A percentile compares a stretch with the other conserved stretches of the same genome.
Evolutionary conservation across 768 basidiomycete species (phyloP).

Genomic region (Leucosporidium scottii): DNA sequence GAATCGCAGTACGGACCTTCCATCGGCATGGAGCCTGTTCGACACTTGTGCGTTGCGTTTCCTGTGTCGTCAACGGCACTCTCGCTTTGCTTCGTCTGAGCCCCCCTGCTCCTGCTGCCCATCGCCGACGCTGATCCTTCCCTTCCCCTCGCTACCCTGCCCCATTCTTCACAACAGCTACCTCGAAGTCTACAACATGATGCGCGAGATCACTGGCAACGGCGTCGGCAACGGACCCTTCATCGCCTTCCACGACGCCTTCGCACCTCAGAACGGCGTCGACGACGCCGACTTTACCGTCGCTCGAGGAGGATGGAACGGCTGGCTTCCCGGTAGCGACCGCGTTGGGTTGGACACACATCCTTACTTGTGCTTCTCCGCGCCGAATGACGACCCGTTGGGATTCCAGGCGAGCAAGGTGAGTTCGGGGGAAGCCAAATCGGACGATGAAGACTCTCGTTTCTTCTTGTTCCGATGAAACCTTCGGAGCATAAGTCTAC

Average conservation of each 20-base stretch:
- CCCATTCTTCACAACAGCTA: constrained; percentile 39
- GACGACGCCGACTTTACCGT: constrained; percentile 45
- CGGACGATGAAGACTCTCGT: too few species aligned
- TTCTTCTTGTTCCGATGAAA: too few species aligned
- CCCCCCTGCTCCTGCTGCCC: neutral
- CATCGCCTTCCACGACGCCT: constrained; percentile 82
- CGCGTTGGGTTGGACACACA: constrained; percentile 75
- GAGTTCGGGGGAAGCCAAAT: too few species aligned
- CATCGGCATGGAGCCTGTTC: constrained; percentile 54
- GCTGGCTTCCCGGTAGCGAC: constrained; percentile 71
- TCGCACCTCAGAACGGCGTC: constrained; percentile 50
- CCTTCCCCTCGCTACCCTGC: neutral
- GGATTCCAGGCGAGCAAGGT: constrained; percentile 25
- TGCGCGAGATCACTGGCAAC: constrained; percentile 69
- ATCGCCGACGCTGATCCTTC: neutral
- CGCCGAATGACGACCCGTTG: constrained; percentile 57
- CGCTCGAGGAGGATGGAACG: constrained; percentile 51
- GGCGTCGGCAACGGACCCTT: constrained; percentile 79
- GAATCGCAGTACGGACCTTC: constrained; percentile 43
- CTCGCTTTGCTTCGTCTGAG: too few species aligned
- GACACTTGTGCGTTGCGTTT: constrained; percentile 48
- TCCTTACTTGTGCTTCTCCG: constrained; percentile 70
- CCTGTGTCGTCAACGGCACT: too few species aligned
- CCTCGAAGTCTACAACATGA: constrained; percentile 69
- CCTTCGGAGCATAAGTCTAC: too few species aligned